Evolutionary conservation across 805 yeast species (phyloP).

Genomic region (Schizosaccharomyces cryophilus): DNA sequence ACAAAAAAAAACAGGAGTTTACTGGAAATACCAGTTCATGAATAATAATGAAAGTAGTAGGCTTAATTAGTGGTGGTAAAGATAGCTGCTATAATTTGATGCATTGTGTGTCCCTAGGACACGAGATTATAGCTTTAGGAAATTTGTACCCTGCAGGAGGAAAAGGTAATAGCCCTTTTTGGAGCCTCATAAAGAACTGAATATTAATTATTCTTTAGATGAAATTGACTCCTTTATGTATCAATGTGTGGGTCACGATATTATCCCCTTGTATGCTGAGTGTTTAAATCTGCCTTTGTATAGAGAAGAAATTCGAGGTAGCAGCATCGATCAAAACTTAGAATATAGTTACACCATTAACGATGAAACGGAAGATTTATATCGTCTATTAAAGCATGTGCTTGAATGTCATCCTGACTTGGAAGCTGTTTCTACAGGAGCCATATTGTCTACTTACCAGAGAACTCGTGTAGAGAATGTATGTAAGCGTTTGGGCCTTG

Average conservation of each 20-base stretch:
- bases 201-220: conserved; percentile 14
- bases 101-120: conserved; percentile 69
- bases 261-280: conserved; percentile 35
- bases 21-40: background rate
- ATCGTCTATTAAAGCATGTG: conserved; percentile 25
- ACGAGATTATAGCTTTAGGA: conserved; percentile 63
- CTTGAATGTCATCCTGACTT: conserved; percentile 29
- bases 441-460: conserved; percentile 86
- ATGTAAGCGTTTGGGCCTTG: conserved; percentile 45
- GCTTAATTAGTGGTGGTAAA: conserved; percentile 83
- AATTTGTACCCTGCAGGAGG: conserved; percentile 42
- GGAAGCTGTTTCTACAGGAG: conserved; percentile 82
- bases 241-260: conserved; percentile 86
- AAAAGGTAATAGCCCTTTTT: background rate
- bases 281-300: conserved; percentile 66
- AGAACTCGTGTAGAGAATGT: conserved; percentile 82
- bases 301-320: conserved; percentile 37
- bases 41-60: conserved; percentile 59
- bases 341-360: conserved; percentile 43
- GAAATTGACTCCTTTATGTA: conserved; percentile 92
- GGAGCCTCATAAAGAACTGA: background rate
- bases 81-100: conserved; percentile 79
- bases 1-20: background rate
- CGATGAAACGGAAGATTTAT: conserved; percentile 80
- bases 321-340: conserved; percentile 35